phyloP scores from a whole-genome alignment of 2,329 filamentous ascomycete species.

The Simplicillium aogashimaense region DNA sequence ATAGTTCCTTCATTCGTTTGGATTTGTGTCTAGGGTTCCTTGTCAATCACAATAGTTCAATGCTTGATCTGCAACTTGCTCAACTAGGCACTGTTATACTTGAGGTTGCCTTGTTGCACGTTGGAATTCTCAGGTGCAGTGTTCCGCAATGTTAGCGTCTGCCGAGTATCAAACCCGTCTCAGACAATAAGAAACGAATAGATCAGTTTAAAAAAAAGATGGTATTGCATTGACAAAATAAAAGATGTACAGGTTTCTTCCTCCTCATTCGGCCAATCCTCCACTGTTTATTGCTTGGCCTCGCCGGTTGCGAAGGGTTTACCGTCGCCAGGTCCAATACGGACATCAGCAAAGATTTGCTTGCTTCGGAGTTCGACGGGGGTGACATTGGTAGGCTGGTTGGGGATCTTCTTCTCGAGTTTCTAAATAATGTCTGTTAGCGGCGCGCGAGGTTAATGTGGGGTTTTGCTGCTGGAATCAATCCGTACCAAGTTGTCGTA shows the following conservation, averaged over 20 bases:
- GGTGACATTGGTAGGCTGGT: slow-evolving; percentile 56
- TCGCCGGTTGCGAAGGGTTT: slow-evolving; percentile 30
- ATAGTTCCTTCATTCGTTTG: too few relatives aligned
- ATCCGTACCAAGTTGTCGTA: slow-evolving; percentile 82
- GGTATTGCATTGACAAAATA: background rate
- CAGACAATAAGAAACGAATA: too few relatives aligned
- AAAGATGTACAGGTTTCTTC: background rate
- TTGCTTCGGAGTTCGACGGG: slow-evolving; percentile 64
- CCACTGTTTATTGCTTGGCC: slow-evolving; percentile 21
- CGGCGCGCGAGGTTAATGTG: too few relatives aligned
- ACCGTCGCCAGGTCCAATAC: slow-evolving; percentile 29
- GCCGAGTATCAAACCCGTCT: too few relatives aligned
- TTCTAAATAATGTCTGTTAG: slow-evolving; percentile 37
- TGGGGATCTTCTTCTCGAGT: slow-evolving; percentile 72
- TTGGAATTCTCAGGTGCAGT: too few relatives aligned
- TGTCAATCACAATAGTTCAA: too few relatives aligned
- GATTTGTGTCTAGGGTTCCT: too few relatives aligned
- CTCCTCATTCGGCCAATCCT: background rate
- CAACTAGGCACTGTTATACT: too few relatives aligned
- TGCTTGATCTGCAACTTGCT: too few relatives aligned
- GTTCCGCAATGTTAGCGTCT: too few relatives aligned
- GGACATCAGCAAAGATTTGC: slow-evolving; percentile 51
- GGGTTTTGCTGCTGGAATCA: background rate
- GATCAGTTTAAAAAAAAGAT: background rate
- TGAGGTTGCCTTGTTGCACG: too few relatives aligned